A percentile compares a stretch with the other conserved stretches of the same genome.
phyloP scores from a whole-genome alignment of 2,329 filamentous ascomycete species.

The Aureobasidium sp. region DNA sequence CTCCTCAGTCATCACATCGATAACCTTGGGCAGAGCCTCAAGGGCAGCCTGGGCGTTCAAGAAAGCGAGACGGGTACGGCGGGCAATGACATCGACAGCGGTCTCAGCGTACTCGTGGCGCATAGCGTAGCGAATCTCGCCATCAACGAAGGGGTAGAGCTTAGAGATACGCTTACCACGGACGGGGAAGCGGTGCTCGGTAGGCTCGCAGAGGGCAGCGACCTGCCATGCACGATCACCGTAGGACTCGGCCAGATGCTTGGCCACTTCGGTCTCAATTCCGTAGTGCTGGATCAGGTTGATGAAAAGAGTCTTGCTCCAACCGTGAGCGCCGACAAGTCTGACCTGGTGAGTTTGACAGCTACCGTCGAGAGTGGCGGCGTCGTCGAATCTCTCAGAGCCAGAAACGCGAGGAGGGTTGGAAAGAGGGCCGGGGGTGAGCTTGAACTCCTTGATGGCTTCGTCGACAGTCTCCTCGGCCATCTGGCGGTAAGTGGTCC shows the following conservation, averaged over 20 bases:
- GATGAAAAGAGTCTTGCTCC: conserved; percentile 87
- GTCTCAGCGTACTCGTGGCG: conserved; percentile 88
- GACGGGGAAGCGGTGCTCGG: conserved; percentile 72
- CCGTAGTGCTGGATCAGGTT: conserved; percentile 91
- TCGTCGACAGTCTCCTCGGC: conserved; percentile 82
- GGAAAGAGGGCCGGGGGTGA: conserved; percentile 51
- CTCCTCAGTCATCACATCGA: conserved; percentile 84
- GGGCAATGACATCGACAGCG: conserved; percentile 78
- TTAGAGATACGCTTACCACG: conserved; percentile 71
- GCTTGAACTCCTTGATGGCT: conserved; percentile 61
- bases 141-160: conserved; percentile 85
- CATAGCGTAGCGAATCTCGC: conserved; percentile 82
- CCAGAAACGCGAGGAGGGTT: conserved; percentile 58
- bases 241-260: conserved; percentile 80
- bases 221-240: conserved; percentile 91
- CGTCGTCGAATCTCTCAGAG: conserved; percentile 63
- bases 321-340: conserved; percentile 77
- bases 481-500: conserved; percentile 92
- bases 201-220: conserved; percentile 69
- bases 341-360: conserved; percentile 81
- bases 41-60: conserved; percentile 85
- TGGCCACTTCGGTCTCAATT: conserved; percentile 83
- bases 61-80: conserved; percentile 79
- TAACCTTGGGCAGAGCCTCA: conserved; percentile 74
- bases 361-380: conserved; percentile 60